These are phyloP conservation scores for Verticillium albo-atrum DNA, from an alignment of 2,329 filamentous ascomycete genomes.

Conservation along the genomic window DNA sequence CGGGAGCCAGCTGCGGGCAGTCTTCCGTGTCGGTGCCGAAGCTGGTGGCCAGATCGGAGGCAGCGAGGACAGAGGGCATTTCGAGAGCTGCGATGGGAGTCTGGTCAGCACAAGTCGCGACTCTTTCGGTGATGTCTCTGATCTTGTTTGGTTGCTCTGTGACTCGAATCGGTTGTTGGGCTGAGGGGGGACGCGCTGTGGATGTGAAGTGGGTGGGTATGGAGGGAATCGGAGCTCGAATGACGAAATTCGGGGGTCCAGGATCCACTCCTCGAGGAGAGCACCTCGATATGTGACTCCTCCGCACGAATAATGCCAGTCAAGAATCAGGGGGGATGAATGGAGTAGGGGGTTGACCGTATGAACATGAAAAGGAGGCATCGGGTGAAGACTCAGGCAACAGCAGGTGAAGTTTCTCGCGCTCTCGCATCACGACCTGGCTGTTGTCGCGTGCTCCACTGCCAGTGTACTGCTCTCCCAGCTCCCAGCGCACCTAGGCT, in stretches of 20 bases:
- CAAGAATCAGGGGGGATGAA: background rate
- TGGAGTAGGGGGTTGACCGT: no score
- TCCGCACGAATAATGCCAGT: background rate
- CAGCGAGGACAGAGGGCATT: conserved; percentile 9
- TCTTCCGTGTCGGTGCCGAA: conserved; percentile 14
- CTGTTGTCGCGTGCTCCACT: no score
- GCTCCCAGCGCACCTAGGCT: background rate
- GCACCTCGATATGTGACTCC: background rate
- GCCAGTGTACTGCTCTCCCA: no score
- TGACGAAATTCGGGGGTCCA: conserved; percentile 10
- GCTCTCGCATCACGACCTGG: no score
- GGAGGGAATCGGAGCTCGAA: conserved; percentile 2
- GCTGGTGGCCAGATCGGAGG: conserved; percentile 12
- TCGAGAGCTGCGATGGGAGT: conserved; percentile 7
- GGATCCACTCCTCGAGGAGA: background rate
- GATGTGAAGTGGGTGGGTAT: background rate
- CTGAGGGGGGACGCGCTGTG: background rate
- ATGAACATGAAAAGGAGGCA: no score
- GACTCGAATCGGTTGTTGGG: background rate
- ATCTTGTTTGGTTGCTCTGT: background rate
- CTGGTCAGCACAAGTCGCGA: conserved; percentile 1
- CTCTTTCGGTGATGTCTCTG: background rate
- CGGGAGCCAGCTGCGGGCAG: conserved; percentile 39
- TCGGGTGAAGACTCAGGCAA: no score
- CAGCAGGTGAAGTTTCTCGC: no score